Percentiles rank a stretch among this genome's conserved stretches.
phyloP scores from a whole-genome alignment of 208 protist species.

The Phytomonas sp. region DNA sequence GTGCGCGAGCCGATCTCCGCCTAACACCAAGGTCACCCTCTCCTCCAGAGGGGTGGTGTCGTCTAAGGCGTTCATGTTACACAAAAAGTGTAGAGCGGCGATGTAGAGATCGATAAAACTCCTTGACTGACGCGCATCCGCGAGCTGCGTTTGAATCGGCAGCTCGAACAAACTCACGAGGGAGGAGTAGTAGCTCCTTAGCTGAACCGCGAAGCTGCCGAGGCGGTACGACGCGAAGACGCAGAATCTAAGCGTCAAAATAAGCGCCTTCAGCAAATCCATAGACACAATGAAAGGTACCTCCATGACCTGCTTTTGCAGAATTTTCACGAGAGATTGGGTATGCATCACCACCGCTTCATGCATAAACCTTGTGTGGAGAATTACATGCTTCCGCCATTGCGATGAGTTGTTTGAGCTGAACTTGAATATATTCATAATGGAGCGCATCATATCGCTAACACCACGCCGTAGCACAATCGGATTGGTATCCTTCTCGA shows the following conservation, averaged over 20 bases:
- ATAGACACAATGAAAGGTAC: background rate
- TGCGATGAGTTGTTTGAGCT: slow-evolving; percentile 49
- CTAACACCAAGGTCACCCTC: slow-evolving; percentile 58
- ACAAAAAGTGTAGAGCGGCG: slow-evolving; percentile 84
- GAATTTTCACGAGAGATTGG: slow-evolving; percentile 33
- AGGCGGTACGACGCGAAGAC: slow-evolving; percentile 83
- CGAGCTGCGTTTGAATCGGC: slow-evolving; percentile 49
- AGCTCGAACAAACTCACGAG: slow-evolving; percentile 76
- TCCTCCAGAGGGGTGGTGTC: slow-evolving; percentile 27
- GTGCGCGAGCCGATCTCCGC: slow-evolving; percentile 28
- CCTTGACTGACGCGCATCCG: slow-evolving; percentile 35
- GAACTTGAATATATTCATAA: slow-evolving; percentile 91
- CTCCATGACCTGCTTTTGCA: slow-evolving; percentile 21
- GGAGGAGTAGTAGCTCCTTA: slow-evolving; percentile 73
- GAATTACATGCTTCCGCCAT: slow-evolving; percentile 88
- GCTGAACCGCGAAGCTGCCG: slow-evolving; percentile 37
- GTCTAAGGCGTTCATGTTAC: slow-evolving; percentile 79
- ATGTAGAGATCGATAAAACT: slow-evolving; percentile 77
- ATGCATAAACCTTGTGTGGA: slow-evolving; percentile 81
- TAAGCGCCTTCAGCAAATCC: slow-evolving; percentile 65
- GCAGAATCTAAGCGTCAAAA: slow-evolving; percentile 68
- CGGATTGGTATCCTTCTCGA: slow-evolving; percentile 11
- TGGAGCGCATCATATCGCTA: slow-evolving; percentile 80
- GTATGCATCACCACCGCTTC: slow-evolving; percentile 61
- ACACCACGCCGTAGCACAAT: slow-evolving; percentile 23